These are phyloP conservation scores for Cadophora luteo-olivacea DNA, from an alignment of 2,329 filamentous ascomycete genomes.

Conservation along the genomic window DNA sequence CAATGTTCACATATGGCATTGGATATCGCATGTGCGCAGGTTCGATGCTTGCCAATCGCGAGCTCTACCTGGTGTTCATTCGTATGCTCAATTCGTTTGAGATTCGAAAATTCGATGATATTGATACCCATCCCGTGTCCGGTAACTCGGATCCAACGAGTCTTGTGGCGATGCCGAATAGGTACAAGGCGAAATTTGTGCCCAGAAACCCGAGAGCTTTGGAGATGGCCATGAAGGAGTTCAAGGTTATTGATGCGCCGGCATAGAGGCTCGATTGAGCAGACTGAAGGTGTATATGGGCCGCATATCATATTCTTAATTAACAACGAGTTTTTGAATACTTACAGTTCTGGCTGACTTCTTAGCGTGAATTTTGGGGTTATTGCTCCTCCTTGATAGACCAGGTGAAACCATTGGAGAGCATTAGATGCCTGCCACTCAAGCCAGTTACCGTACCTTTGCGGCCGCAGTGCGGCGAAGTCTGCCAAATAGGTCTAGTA, in stretches of 20 bases:
- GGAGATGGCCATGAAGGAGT: conserved; percentile 48
- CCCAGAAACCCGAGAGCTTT: conserved; percentile 57
- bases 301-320: not conserved
- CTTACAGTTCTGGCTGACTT: too few relatives aligned
- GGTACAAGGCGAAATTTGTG: conserved; percentile 64
- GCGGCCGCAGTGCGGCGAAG: too few relatives aligned
- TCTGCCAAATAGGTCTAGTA: not conserved
- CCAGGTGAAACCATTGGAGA: too few relatives aligned
- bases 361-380: too few relatives aligned
- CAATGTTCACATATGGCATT: conserved; percentile 69
- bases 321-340: not conserved
- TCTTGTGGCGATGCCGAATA: conserved; percentile 64
- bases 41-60: conserved; percentile 66
- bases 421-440: too few relatives aligned
- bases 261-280: not conserved
- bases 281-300: not conserved
- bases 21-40: conserved; percentile 74
- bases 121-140: conserved; percentile 63
- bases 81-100: conserved; percentile 67
- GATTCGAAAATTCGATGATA: conserved; percentile 58
- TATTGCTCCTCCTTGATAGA: too few relatives aligned
- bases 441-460: too few relatives aligned
- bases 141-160: conserved; percentile 68
- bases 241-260: conserved; percentile 29
- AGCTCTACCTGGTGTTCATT: conserved; percentile 69